Evolutionary conservation across 1,284 basidiomycete species (phyloP), one percentile per base, ranked within the genome.

Genomic region (Polyporus tsugae): DNA sequence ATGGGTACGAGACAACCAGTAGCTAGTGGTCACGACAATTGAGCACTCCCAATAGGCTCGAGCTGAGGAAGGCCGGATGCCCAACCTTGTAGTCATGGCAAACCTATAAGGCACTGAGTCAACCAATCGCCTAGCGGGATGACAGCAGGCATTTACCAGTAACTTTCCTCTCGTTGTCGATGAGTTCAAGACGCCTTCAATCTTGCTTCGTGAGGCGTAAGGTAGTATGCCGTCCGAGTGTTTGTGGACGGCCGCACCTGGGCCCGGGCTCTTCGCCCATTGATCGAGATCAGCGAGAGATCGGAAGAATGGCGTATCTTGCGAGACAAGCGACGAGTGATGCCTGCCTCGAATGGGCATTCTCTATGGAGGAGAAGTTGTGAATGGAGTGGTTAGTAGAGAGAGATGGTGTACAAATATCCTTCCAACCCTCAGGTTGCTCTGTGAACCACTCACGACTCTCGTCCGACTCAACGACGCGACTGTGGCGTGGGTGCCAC

Each of bases 21-120:
- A n/a, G n/a, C n/a, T n/a, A n/a, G n/a, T n/a, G n/a, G n/a, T n/a
- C n/a, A n/a, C n/a, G n/a, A n/a, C n/a, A n/a, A n/a, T n/a, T n/a
- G n/a, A n/a, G n/a, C n/a, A n/a, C n/a, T n/a, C n/a, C n/a, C n/a
- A n/a, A n/a, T n/a, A n/a, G n/a, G n/a, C n/a, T n/a, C n/a, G n/a
- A n/a, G n/a, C n/a, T n/a, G n/a, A n/a, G n/a, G n/a, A 33, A 7
- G 52, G 5, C 35, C 11, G 13, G 9, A 42, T 10, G 22, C 63
- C 77, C 65, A 70, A 91, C 92, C 85, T 93, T 94, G 80, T 93
- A 95, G 80, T 95, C 93, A 75, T 95, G 93, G 78, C 93, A 95
- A 6, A 94, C 87, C 85, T 84, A 39, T 1, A 6, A n/a, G 35
- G 6, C 13, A 6, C 22, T 10, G 17, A 46, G 19, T 52, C 25